Percentiles rank a stretch among this genome's conserved stretches.
Evolutionary conservation across 2,329 filamentous ascomycete species (phyloP).

Genomic region (Shiraia bambusicola): DNA sequence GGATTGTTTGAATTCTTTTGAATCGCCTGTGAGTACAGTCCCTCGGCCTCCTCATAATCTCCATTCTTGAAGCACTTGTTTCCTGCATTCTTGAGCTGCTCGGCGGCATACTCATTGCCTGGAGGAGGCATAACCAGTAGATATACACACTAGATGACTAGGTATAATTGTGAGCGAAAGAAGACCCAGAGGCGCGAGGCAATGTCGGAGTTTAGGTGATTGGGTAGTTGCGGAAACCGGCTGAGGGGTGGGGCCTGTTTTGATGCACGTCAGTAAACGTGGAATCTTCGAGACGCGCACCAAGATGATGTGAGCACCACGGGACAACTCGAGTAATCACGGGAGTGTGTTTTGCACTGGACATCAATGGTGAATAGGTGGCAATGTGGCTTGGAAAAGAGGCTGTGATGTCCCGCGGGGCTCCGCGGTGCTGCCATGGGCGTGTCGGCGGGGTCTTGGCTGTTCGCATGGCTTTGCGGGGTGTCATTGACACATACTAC

Average conservation of each 20-base stretch:
- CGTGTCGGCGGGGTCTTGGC: too few species aligned
- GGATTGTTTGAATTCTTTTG: constrained; percentile 75
- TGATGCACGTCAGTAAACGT: constrained; percentile 10
- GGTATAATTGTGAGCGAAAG: too few species aligned
- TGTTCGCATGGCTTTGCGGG: too few species aligned
- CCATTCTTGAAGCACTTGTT: constrained; percentile 66
- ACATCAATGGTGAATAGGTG: neutral
- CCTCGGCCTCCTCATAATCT: constrained; percentile 67
- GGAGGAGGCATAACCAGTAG: constrained; percentile 22
- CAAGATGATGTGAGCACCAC: constrained; percentile 18
- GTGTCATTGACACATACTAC: too few species aligned
- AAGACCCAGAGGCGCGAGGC: constrained; percentile 10
- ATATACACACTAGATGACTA: neutral
- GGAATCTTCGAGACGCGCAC: constrained; percentile 29
- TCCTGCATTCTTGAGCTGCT: constrained; percentile 55
- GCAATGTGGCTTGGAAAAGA: too few species aligned
- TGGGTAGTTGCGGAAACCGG: constrained; percentile 14
- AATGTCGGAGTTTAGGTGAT: constrained; percentile 26
- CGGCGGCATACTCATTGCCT: constrained; percentile 45
- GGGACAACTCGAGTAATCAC: constrained; percentile 2
- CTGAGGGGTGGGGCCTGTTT: constrained; percentile 18
- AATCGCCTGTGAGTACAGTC: constrained; percentile 75
- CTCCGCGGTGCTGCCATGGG: too few species aligned
- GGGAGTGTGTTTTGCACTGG: neutral
- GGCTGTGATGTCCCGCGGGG: too few species aligned